Conservation (phyloP, 2,329 filamentous ascomycete species). For the Aureobasidium lini region DNA sequence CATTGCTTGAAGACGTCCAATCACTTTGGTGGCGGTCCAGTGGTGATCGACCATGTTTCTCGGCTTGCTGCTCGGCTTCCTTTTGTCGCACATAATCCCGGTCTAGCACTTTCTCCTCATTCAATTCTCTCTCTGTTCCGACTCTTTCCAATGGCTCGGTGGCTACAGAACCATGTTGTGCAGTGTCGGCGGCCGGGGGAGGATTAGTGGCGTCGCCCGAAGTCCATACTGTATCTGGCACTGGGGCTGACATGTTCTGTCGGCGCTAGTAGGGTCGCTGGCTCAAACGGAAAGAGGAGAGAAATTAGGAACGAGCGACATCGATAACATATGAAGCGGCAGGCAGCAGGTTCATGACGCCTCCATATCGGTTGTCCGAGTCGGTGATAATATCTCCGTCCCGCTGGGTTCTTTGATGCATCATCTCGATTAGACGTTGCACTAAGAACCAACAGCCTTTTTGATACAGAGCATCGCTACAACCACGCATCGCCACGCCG, state of each 20-base stretch:
- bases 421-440: neutral
- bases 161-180: slow-evolving; percentile 34
- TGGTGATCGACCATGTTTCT: slow-evolving; percentile 14
- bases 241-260: slow-evolving; percentile 19
- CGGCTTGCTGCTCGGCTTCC: slow-evolving; percentile 16
- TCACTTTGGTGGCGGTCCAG: slow-evolving; percentile 25
- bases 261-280: neutral
- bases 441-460: neutral
- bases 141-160: slow-evolving; percentile 31
- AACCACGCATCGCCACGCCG: neutral
- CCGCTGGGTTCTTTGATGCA: neutral
- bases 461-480: neutral
- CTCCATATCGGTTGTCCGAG: slow-evolving; percentile 9
- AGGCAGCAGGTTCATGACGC: slow-evolving; percentile 11
- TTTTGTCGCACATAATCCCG: slow-evolving; percentile 20
- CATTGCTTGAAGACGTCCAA: slow-evolving; percentile 28
- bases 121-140: slow-evolving; percentile 28
- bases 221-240: slow-evolving; percentile 31
- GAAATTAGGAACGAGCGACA: neutral
- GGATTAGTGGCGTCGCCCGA: slow-evolving; percentile 30
- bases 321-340: neutral
- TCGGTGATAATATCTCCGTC: neutral
- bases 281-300: neutral
- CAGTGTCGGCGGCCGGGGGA: slow-evolving; percentile 24
- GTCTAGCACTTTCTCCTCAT: slow-evolving; percentile 27